Percentiles rank a stretch among this genome's conserved stretches.
Conservation (phyloP, 306 rosid species). For the Trifolium pratense region DNA sequence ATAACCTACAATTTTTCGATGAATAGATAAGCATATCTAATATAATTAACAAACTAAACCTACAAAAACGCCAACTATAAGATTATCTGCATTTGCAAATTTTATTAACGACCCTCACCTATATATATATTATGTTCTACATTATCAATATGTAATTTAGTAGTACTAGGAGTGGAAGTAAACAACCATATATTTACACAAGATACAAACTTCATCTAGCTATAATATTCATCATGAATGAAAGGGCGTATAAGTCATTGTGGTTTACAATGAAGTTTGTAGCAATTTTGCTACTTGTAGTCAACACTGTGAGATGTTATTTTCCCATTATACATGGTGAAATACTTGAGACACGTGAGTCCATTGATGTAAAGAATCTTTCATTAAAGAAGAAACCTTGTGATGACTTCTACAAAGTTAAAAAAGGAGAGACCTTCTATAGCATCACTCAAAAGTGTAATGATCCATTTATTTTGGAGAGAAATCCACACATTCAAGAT, state of each 20-base stretch:
- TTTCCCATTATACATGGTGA: not conserved
- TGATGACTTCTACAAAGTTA: not conserved
- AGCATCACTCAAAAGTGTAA: slow-evolving; percentile 9
- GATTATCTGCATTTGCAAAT: too few relatives aligned
- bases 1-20: too few relatives aligned
- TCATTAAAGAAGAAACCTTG: too few relatives aligned
- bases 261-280: not conserved
- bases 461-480: not conserved
- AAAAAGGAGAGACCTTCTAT: slow-evolving; percentile 25
- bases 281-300: not conserved
- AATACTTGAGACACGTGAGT: not conserved
- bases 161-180: too few relatives aligned
- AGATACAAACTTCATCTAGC: not conserved
- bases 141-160: too few relatives aligned
- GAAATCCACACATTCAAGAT: slow-evolving; percentile 25
- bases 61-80: too few relatives aligned
- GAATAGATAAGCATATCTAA: too few relatives aligned
- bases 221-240: too few relatives aligned
- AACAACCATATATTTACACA: too few relatives aligned
- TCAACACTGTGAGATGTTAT: not conserved
- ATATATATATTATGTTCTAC: too few relatives aligned
- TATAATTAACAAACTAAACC: too few relatives aligned
- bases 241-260: not conserved
- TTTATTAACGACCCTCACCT: too few relatives aligned
- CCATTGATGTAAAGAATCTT: not conserved